Percentiles rank a stretch among this genome's conserved stretches.
Evolutionary conservation across 768 basidiomycete species (phyloP).

Genomic region (Lactifluus hygrophoroides): DNA sequence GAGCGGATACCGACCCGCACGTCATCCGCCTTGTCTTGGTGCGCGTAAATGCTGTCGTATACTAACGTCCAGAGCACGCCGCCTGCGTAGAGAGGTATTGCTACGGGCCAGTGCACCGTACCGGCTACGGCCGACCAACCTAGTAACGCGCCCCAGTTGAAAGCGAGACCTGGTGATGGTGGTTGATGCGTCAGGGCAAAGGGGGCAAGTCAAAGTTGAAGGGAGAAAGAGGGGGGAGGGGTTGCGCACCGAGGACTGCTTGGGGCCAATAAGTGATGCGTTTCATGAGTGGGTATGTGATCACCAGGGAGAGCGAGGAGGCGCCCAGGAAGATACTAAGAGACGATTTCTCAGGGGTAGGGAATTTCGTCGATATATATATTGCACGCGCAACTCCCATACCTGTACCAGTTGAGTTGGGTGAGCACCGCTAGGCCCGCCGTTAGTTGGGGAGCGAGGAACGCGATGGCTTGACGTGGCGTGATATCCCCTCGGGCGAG

Average conservation of each 20-base stretch:
- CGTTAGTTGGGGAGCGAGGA: slow-evolving; percentile 75
- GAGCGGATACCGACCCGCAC: slow-evolving; percentile 82
- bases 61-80: slow-evolving; percentile 91
- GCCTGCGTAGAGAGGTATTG: slow-evolving; percentile 82
- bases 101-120: slow-evolving; percentile 69
- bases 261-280: slow-evolving; percentile 96
- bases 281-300: slow-evolving; percentile 94
- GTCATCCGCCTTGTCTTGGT: slow-evolving; percentile 97
- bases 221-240: neutral
- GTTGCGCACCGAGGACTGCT: slow-evolving; percentile 70
- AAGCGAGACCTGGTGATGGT: slow-evolving; percentile 62
- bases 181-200: neutral
- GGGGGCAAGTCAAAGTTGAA: neutral
- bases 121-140: slow-evolving; percentile 95
- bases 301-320: slow-evolving; percentile 80
- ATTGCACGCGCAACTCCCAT: too few species aligned
- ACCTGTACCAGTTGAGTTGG: slow-evolving; percentile 96
- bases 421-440: slow-evolving; percentile 78
- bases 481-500: slow-evolving; percentile 79
- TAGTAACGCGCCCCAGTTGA: slow-evolving; percentile 94
- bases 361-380: too few species aligned
- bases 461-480: slow-evolving; percentile 62
- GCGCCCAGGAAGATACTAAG: slow-evolving; percentile 93
- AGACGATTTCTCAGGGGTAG: neutral
- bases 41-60: slow-evolving; percentile 97